Conservation (phyloP, 2,329 filamentous ascomycete genomes). For the Dothiorella sarmentorum region DNA sequence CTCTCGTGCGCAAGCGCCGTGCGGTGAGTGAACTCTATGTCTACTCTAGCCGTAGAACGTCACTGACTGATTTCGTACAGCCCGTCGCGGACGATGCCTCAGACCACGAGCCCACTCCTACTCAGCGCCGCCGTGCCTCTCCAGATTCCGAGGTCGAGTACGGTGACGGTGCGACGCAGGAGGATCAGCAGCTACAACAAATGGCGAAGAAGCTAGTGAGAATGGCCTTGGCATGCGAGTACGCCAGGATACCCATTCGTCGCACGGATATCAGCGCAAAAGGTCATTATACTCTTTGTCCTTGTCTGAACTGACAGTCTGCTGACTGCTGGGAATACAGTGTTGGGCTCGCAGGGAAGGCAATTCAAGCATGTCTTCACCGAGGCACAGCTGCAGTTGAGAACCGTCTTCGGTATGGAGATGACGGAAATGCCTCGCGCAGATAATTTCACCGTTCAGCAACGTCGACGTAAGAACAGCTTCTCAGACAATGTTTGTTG, state of each 20-base stretch:
- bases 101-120: neutral
- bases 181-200: slow-evolving; percentile 24
- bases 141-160: slow-evolving; percentile 7
- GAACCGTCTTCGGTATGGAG: slow-evolving; percentile 82
- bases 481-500: neutral
- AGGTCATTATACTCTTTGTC: slow-evolving; percentile 26
- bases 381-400: slow-evolving; percentile 69
- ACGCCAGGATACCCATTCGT: slow-evolving; percentile 56
- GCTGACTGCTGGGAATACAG: slow-evolving; percentile 33
- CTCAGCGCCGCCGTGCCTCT: slow-evolving; percentile 15
- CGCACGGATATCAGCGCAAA: slow-evolving; percentile 57
- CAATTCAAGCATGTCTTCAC: slow-evolving; percentile 76
- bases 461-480: slow-evolving; percentile 63
- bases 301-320: neutral
- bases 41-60: neutral
- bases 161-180: neutral
- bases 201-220: slow-evolving; percentile 62
- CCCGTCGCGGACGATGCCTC: slow-evolving; percentile 2
- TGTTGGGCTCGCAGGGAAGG: slow-evolving; percentile 66
- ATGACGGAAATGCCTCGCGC: slow-evolving; percentile 76
- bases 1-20: slow-evolving; percentile 19
- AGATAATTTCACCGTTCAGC: slow-evolving; percentile 77
- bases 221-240: slow-evolving; percentile 59
- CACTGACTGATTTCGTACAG: neutral
- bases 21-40: slow-evolving; percentile 12